phyloP scores from a whole-genome alignment of 305 asterid species.

The Rubia balearica region DNA sequence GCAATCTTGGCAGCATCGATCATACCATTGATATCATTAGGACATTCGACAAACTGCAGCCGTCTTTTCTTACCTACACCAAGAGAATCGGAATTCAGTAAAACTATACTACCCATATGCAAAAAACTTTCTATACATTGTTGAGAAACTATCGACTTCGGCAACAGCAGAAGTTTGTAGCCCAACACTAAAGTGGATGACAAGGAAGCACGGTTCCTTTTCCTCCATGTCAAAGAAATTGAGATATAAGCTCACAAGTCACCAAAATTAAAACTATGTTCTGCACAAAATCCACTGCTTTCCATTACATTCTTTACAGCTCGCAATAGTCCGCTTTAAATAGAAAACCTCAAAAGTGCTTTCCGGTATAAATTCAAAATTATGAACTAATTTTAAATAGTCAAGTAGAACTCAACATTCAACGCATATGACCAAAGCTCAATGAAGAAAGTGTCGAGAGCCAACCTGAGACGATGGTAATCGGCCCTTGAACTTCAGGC shows the following conservation, averaged over 20 bases:
- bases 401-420: not conserved
- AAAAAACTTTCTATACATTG: not conserved
- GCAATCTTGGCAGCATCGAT: conserved; percentile 94
- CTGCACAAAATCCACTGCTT: not conserved
- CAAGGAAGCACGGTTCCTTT: not conserved
- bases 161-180: not conserved
- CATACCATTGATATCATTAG: conserved; percentile 98
- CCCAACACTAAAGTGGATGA: not conserved
- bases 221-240: not conserved
- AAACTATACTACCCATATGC: not conserved
- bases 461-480: conserved; percentile 90
- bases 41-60: conserved; percentile 95
- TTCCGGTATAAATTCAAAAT: not conserved
- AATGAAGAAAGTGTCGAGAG: not conserved
- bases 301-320: not conserved
- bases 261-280: not conserved
- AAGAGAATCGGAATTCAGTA: conserved; percentile 15
- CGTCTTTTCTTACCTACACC: conserved; percentile 79
- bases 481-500: conserved; percentile 94
- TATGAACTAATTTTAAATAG: not conserved
- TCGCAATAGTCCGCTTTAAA: not conserved
- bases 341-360: not conserved
- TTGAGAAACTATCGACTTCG: not conserved
- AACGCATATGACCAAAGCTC: not conserved
- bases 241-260: not conserved